Conservation (phyloP, 768 basidiomycete genomes). For the Termitomyces sp. region DNA sequence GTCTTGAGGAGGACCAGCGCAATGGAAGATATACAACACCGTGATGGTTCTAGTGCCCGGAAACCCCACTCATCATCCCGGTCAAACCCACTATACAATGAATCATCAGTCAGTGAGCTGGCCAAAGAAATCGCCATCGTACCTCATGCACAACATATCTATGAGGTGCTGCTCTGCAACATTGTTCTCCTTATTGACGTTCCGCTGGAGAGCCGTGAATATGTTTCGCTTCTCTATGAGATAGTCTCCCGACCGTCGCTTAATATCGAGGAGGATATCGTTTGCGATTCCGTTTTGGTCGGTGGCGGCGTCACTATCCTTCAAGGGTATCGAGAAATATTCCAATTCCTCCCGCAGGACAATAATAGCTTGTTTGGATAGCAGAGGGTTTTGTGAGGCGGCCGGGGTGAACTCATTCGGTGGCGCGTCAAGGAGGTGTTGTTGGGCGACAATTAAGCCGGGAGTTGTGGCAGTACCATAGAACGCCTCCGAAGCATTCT, state of each 20-base stretch:
- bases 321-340: constrained; percentile 94
- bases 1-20: constrained; percentile 97
- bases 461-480: constrained; percentile 78
- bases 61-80: constrained; percentile 99
- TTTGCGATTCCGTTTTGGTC: constrained; percentile 82
- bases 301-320: constrained; percentile 54
- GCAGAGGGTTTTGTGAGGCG: constrained; percentile 82
- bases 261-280: constrained; percentile 71
- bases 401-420: constrained; percentile 59
- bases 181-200: constrained; percentile 99
- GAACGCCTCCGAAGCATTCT: constrained; percentile 82
- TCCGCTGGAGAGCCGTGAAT: constrained; percentile 96
- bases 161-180: constrained; percentile 98
- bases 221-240: constrained; percentile 89
- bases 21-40: constrained; percentile 98
- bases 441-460: constrained; percentile 76
- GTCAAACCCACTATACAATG: constrained; percentile 80
- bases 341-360: constrained; percentile 97
- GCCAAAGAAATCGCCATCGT: constrained; percentile 12
- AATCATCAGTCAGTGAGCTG: background rate
- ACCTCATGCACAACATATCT: constrained; percentile 99
- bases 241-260: constrained; percentile 82
- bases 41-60: constrained; percentile 90
- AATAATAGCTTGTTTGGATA: constrained; percentile 96
- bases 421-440: constrained; percentile 69